These are phyloP conservation scores for Lachancea sp. DNA, from an alignment of 805 yeast species.

Conservation along the genomic window DNA sequence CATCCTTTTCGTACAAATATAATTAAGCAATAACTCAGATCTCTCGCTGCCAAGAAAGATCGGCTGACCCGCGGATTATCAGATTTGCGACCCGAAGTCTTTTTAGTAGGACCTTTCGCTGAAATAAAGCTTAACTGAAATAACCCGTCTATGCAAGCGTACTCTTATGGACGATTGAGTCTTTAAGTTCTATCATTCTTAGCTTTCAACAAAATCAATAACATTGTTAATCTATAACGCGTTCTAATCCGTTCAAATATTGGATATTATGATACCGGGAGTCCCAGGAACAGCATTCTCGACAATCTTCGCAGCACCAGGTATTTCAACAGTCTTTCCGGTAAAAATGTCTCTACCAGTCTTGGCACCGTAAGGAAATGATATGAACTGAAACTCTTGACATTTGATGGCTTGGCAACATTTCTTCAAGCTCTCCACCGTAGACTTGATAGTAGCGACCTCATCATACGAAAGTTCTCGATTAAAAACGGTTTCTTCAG, in stretches of 20 bases:
- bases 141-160: too few species aligned
- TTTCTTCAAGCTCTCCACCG: slow-evolving; percentile 50
- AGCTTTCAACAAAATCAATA: neutral
- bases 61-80: too few species aligned
- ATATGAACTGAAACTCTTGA: slow-evolving; percentile 51
- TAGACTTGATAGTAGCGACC: slow-evolving; percentile 52
- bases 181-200: neutral
- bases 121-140: too few species aligned
- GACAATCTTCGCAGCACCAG: slow-evolving; percentile 55
- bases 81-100: too few species aligned
- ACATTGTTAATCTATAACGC: neutral
- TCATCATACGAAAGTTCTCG: slow-evolving; percentile 84
- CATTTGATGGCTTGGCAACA: slow-evolving; percentile 58
- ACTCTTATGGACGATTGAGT: too few species aligned
- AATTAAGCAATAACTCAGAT: too few species aligned
- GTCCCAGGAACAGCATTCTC: slow-evolving; percentile 88
- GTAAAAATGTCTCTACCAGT: slow-evolving; percentile 60
- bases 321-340: slow-evolving; percentile 63
- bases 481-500: slow-evolving; percentile 76
- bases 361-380: slow-evolving; percentile 56
- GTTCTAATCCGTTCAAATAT: slow-evolving; percentile 36
- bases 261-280: slow-evolving; percentile 78
- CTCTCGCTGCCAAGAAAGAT: too few species aligned
- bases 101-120: too few species aligned
- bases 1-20: too few species aligned